A percentile compares a stretch with the other conserved stretches of the same genome.
Evolutionary conservation across 306 rosid genomes (phyloP).

Genomic region (Prunus mongolica): DNA sequence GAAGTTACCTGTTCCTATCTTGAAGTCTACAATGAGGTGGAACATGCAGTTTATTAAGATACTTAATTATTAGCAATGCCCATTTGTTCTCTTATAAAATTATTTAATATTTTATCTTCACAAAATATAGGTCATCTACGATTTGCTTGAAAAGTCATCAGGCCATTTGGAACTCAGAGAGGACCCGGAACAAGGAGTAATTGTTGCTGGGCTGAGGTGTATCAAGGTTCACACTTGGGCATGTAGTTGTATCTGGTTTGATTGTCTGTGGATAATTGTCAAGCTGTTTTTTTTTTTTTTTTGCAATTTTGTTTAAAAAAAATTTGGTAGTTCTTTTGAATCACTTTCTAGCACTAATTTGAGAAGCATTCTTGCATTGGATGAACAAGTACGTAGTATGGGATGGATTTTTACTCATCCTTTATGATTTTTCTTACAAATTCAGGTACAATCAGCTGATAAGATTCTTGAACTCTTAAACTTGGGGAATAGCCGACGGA

Average conservation of each 20-base stretch:
- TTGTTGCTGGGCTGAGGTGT: slow-evolving; percentile 54
- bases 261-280: not conserved
- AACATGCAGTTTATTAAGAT: not conserved
- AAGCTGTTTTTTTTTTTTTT: not conserved
- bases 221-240: slow-evolving; percentile 43
- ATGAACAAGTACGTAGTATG: not conserved
- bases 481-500: slow-evolving; percentile 58
- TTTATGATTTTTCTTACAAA: slow-evolving; percentile 4
- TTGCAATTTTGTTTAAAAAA: not conserved
- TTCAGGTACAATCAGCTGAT: slow-evolving; percentile 65
- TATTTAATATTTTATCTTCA: not conserved
- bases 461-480: slow-evolving; percentile 62
- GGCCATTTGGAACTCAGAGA: slow-evolving; percentile 66
- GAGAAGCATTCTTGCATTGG: not conserved
- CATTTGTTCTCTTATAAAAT: not conserved
- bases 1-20: slow-evolving; percentile 67
- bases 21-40: slow-evolving; percentile 63
- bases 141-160: slow-evolving; percentile 64
- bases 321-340: not conserved
- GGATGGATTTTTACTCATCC: not conserved
- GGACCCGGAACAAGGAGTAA: slow-evolving; percentile 60
- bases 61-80: not conserved
- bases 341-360: not conserved
- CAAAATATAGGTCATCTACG: slow-evolving; percentile 52
- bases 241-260: not conserved